A percentile compares a stretch with the other conserved stretches of the same genome.
These are phyloP conservation scores for Ettlia oleoabundans DNA, from an alignment of 139 green algal genomes.

Conservation along the genomic window DNA sequence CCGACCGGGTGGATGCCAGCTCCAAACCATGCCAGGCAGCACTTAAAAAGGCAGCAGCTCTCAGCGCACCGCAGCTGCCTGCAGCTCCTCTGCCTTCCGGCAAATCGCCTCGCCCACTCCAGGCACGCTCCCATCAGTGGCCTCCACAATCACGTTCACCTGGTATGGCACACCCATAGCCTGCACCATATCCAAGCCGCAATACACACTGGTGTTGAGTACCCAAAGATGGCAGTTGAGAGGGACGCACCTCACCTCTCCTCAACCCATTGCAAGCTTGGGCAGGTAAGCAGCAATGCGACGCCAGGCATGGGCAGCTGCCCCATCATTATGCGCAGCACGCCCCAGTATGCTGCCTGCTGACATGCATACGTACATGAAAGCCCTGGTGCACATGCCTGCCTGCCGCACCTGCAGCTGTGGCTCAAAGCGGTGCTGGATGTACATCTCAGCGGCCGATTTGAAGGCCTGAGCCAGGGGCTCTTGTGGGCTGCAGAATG, in stretches of 20 bases:
- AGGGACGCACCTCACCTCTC: no score
- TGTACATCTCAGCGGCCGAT: neutral
- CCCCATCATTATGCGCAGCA: neutral
- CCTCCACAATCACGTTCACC: slow-evolving; percentile 32
- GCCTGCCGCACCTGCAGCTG: slow-evolving; percentile 4
- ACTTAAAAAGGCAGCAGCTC: no score
- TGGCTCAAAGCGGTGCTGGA: slow-evolving; percentile 36
- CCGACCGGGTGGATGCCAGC: no score
- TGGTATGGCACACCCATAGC: slow-evolving; percentile 6
- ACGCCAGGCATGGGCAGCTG: neutral
- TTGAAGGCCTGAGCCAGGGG: slow-evolving; percentile 14
- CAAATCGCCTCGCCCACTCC: slow-evolving; percentile 39
- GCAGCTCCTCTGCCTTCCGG: neutral
- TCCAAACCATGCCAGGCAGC: no score
- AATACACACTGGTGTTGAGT: no score
- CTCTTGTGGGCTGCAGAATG: slow-evolving; percentile 1
- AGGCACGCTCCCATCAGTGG: slow-evolving; percentile 11
- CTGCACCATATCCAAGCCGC: slow-evolving; percentile 12
- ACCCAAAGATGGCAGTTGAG: neutral
- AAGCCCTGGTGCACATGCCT: neutral
- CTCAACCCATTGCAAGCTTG: no score
- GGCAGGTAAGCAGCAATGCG: no score
- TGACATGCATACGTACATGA: neutral
- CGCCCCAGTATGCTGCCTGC: neutral
- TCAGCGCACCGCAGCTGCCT: slow-evolving; percentile 12